Base-by-base conservation (phyloP, 306 rosid species). In the Cucurbita ficifolia region DNA sequence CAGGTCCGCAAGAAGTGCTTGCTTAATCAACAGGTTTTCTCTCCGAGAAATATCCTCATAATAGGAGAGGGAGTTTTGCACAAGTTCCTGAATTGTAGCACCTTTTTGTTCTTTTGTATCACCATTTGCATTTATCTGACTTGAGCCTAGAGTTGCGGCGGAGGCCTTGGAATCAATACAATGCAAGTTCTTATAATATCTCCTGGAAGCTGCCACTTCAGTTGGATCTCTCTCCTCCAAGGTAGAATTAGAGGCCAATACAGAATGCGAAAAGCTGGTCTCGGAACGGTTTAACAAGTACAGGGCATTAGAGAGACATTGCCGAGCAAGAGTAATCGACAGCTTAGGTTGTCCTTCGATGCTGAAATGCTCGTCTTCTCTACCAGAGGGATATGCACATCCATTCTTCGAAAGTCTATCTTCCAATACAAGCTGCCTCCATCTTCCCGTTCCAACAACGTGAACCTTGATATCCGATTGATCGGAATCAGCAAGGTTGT, bases 361-460 rank as follows among this genome's bases (percentile, higher is more conserved):
- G 75, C 86, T 80, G 71, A 86, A 78, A 74, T 43, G 74, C 67
- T 39, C 58, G 79, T 78, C 87, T 77, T 68, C 85, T 70, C 75
- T 83, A 74, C 84, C 88, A 62, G 80, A 55, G 10, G 78, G 75
- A 79, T 78, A 78, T 33, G 70, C 52, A n/a, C 29, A 73, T n/a
- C 86, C 87, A 57, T 87, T 86, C 85, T 80, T 86, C 14, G 69
- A 79, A 78, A 81, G 74, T 65, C 94, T 88, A 72, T 84, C 85
- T 84, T 85, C 88, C 78, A 88, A 75, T 39, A 87, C 87, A 78
- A 95, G 97, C 54, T 89, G 93, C 86, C 99, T 91, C 99, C 99
- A 95, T 83, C 88, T 95, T 74, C 92, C 99, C 75, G 71, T 67
- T 60, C 99, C 99, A 81, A 89, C 82, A 56, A 95, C 96, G 80